These are phyloP conservation scores for Chalara sp. DNA, from an alignment of 2,329 filamentous ascomycete genomes.

Conservation along the genomic window DNA sequence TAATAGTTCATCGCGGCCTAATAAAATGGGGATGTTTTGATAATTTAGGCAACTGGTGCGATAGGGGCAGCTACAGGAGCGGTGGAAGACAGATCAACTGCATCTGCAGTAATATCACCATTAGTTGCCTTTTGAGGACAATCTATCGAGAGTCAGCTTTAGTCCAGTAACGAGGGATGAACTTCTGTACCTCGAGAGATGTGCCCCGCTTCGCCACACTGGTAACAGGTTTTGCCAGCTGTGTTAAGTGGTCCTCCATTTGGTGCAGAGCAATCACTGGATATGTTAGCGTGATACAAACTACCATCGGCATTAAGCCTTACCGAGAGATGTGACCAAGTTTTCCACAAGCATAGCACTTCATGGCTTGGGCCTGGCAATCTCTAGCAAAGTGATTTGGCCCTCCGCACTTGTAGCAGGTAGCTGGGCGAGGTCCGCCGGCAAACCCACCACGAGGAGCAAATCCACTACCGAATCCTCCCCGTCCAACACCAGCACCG, in stretches of 20 bases:
- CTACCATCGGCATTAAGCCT: neutral
- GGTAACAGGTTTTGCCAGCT: slow-evolving; percentile 97
- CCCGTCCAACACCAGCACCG: slow-evolving; percentile 63
- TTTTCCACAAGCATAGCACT: slow-evolving; percentile 75
- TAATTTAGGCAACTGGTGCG: slow-evolving; percentile 34
- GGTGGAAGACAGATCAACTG: slow-evolving; percentile 25
- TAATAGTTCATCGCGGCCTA: slow-evolving; percentile 28
- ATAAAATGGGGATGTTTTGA: slow-evolving; percentile 27
- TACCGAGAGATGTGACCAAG: slow-evolving; percentile 43
- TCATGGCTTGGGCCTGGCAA: slow-evolving; percentile 85
- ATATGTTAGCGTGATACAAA: neutral
- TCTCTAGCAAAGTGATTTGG: slow-evolving; percentile 98
- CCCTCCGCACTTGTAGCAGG: slow-evolving; percentile 71
- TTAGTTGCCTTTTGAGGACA: slow-evolving; percentile 62
- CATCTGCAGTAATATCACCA: slow-evolving; percentile 36
- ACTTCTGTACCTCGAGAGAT: slow-evolving; percentile 70
- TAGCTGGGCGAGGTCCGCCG: slow-evolving; percentile 61
- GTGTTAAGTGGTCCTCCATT: slow-evolving; percentile 95
- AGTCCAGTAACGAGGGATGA: neutral
- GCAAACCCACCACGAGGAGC: slow-evolving; percentile 68
- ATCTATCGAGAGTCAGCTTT: slow-evolving; percentile 9
- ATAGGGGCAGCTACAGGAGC: slow-evolving; percentile 33
- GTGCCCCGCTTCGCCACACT: slow-evolving; percentile 90
- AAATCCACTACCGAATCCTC: slow-evolving; percentile 57
- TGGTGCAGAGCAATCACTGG: slow-evolving; percentile 79